A percentile compares a stretch with the other conserved stretches of the same genome.
Evolutionary conservation across 176 grass and related monocot genomes (phyloP).

Genomic region (Oryza punctata): DNA sequence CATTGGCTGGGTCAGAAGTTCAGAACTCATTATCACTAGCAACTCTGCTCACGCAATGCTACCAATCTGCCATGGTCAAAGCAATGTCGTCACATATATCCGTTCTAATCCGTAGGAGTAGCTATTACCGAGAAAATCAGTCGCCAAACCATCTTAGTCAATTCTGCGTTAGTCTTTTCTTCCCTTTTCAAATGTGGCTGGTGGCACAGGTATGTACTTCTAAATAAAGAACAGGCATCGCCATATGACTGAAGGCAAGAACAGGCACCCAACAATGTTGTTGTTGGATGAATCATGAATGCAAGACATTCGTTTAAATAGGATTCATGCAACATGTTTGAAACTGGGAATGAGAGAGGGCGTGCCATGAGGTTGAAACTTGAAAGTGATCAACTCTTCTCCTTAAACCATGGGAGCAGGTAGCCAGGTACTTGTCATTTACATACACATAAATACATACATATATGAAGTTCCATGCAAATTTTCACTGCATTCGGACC

Average conservation of each 20-base stretch:
- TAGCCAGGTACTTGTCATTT: neutral
- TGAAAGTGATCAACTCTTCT: neutral
- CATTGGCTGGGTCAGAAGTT: too few species aligned
- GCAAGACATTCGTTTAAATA: neutral
- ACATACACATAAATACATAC: neutral
- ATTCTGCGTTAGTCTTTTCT: neutral
- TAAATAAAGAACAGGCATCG: neutral
- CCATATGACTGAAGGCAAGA: neutral
- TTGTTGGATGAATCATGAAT: neutral
- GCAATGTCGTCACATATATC: too few species aligned
- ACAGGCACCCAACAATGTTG: too few species aligned
- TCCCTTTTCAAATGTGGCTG: neutral
- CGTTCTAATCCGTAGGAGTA: neutral
- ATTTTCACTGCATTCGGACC: neutral
- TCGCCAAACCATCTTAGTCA: neutral
- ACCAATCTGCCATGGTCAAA: too few species aligned
- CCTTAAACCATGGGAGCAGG: neutral
- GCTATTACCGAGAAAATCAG: neutral
- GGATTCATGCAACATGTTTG: neutral
- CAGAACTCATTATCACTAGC: too few species aligned
- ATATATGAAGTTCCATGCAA: neutral
- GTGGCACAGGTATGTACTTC: neutral
- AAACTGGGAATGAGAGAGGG: neutral
- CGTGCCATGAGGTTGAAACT: neutral
- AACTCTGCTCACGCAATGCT: too few species aligned